A percentile compares a stretch with the other conserved stretches of the same genome.
phyloP scores from a whole-genome alignment of 306 rosid genomes.

The Ormosia emarginata region DNA sequence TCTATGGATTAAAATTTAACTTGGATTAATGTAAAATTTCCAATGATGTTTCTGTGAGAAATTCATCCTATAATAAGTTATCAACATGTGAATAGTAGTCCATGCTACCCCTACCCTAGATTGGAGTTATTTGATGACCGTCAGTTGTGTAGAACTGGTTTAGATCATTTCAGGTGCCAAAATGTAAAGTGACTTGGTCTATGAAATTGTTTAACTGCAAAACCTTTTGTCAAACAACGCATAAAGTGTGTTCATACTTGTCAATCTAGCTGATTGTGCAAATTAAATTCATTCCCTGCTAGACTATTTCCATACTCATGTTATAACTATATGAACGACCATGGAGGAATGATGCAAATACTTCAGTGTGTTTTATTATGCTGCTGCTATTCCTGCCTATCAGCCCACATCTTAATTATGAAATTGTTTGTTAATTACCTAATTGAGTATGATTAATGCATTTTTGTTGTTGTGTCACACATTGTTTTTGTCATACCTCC shows the following conservation, averaged over 20 bases:
- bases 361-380: background rate
- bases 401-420: background rate
- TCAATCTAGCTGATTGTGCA: background rate
- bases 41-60: background rate
- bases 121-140: background rate
- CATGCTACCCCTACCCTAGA: background rate
- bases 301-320: background rate
- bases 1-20: background rate
- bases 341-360: background rate
- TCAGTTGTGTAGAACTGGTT: background rate
- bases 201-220: background rate
- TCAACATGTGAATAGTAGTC: background rate
- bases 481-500: background rate
- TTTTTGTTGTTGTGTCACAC: background rate
- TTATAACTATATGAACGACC: background rate
- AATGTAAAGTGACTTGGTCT: background rate
- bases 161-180: background rate
- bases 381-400: background rate
- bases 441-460: background rate
- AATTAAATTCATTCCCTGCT: background rate
- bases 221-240: background rate
- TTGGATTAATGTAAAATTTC: background rate
- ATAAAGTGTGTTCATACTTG: background rate
- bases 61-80: background rate
- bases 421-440: background rate